Percentiles rank a stretch among this genome's conserved stretches.
These are phyloP conservation scores for Metrosideros polymorpha DNA, from an alignment of 441 rosid species.

Conservation along the genomic window DNA sequence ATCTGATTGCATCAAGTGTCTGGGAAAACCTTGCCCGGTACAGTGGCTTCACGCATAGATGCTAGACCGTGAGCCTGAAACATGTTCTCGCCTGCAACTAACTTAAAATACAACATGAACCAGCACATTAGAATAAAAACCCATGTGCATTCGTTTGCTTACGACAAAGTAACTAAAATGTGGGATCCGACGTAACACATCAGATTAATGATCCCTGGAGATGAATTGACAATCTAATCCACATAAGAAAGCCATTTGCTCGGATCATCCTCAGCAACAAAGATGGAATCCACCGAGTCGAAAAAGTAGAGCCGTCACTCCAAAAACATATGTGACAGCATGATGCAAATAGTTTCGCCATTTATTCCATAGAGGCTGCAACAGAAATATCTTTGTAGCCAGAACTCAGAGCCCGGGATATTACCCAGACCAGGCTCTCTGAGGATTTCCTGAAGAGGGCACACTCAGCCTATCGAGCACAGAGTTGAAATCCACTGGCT, in stretches of 20 bases:
- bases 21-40: background rate
- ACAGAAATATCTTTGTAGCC: background rate
- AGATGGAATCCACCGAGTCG: background rate
- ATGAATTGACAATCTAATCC: background rate
- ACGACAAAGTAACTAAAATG: background rate
- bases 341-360: background rate
- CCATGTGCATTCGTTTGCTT: background rate
- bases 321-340: background rate
- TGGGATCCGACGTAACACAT: background rate
- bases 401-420: background rate
- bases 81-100: background rate
- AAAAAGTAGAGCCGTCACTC: background rate
- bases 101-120: background rate
- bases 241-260: background rate
- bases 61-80: background rate
- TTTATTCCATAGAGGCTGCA: background rate
- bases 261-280: background rate
- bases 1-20: background rate
- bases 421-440: background rate
- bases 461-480: background rate
- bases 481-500: background rate
- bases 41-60: background rate
- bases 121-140: background rate
- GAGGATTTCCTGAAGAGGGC: background rate
- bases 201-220: background rate